Evolutionary conservation across 129 eudicot species (phyloP), one percentile per base, ranked within the genome.

Genomic region (Arctium lappa): DNA sequence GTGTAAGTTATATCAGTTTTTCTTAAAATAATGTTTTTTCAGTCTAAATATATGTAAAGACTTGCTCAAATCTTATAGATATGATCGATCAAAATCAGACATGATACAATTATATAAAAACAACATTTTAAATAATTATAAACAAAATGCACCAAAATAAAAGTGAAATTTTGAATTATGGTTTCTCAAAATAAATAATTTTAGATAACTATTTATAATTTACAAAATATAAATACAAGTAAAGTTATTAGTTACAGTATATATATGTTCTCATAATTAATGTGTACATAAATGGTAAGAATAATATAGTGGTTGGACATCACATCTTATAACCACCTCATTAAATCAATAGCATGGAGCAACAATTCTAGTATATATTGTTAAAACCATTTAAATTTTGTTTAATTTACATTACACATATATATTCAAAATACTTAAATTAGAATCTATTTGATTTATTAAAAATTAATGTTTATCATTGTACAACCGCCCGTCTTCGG

Each of bases 321-420:
- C 78, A 72, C 83, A 80, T 72, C 84, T 72, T 71, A 72, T 80
- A 80, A 72, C 84, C n/a, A 80, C 84, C 72, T 80, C 78, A 80
- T n/a, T 80, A 50, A 72, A 80, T 76, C 27, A 22, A 22, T 22
- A 22, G 27, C 27, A 22, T 40, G 63, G 18, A 12, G 6, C 18
- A 50, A 50, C 13, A 50, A 50, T 50, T 18, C 16, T 50, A 12
- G 63, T 50, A 13, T 48, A 48, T 11, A 10, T 11, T 50, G 63
- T 50, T 50, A 50, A 5, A 50, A 48, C 16, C 62, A 48, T 48
- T 48, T 48, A 48, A 12, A 48, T 4, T 2, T 48, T 12, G 11
- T 48, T 11, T 4, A 48, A 2, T 48, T 46, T 48, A 12, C 11
- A 48, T 48, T 48, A 22, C 3, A 11, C 11, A 10, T 10, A 48